Percentiles rank a stretch among this genome's conserved stretches.
phyloP scores from a whole-genome alignment of 2,329 filamentous ascomycete genomes.

The Pseudofabraea citricarpa region DNA sequence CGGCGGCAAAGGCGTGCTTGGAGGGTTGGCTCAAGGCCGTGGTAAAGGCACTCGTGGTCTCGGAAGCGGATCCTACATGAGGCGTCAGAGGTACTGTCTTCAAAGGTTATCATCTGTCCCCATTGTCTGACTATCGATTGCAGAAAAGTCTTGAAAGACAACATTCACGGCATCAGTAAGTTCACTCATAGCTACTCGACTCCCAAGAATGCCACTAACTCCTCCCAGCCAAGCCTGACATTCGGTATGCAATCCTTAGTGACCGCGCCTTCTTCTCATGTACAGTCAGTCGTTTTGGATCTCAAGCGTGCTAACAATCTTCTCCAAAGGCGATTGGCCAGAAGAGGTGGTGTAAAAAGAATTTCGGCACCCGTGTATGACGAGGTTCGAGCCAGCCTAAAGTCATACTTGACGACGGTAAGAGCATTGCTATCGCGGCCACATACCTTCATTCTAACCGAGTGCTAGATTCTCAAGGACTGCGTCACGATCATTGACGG shows the following conservation, averaged over 20 bases:
- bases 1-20: not conserved
- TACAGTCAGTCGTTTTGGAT: not conserved
- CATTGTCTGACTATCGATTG: no score
- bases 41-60: conserved; percentile 10
- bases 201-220: conserved; percentile 17
- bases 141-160: conserved; percentile 46
- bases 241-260: conserved; percentile 37
- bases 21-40: not conserved
- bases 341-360: conserved; percentile 72
- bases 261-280: not conserved
- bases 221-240: conserved; percentile 45
- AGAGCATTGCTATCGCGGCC: not conserved
- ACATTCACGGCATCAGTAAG: conserved; percentile 47
- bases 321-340: conserved; percentile 55
- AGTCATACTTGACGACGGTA: conserved; percentile 43
- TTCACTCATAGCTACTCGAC: no score
- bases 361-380: conserved; percentile 63
- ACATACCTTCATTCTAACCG: conserved; percentile 7
- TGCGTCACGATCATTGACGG: conserved; percentile 50
- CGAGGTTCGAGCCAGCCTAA: conserved; percentile 50
- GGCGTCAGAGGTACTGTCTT: conserved; percentile 7
- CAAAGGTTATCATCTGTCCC: no score
- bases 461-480: conserved; percentile 44
- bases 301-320: not conserved
- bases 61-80: conserved; percentile 5